Conservation (phyloP, 352 stramenopile species). For the Aphanomyces euteiches region DNA sequence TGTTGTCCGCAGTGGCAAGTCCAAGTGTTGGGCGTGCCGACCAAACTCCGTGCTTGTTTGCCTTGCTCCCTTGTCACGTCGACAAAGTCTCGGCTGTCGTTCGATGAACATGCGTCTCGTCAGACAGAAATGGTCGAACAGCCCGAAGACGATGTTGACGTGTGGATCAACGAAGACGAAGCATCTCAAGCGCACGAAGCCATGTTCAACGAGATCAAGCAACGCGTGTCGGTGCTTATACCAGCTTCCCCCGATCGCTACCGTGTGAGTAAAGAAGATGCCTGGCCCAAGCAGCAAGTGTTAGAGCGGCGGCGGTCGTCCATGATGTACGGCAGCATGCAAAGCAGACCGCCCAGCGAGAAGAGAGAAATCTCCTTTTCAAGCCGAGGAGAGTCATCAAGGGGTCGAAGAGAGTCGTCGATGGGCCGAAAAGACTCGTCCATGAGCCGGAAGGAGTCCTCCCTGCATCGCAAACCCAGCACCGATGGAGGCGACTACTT, state of each 20-base stretch:
- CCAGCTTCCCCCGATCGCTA: too few species aligned
- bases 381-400: not conserved
- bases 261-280: constrained; percentile 8
- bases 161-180: not conserved
- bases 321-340: too few species aligned
- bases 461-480: not conserved
- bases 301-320: too few species aligned
- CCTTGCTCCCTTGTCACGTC: not conserved
- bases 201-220: constrained; percentile 18
- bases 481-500: not conserved
- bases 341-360: not conserved
- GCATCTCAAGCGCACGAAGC: not conserved
- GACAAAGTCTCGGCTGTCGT: constrained; percentile 1
- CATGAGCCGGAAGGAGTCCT: not conserved
- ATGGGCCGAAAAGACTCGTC: not conserved
- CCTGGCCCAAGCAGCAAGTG: not conserved
- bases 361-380: not conserved
- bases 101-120: not conserved
- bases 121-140: not conserved
- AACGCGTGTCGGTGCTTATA: not conserved
- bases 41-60: not conserved
- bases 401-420: not conserved
- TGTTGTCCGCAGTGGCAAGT: constrained; percentile 12
- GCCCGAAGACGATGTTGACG: not conserved
- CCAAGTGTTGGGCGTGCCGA: not conserved